Conservation (phyloP, 1,284 basidiomycete species). For the Inonotus obliquus region DNA sequence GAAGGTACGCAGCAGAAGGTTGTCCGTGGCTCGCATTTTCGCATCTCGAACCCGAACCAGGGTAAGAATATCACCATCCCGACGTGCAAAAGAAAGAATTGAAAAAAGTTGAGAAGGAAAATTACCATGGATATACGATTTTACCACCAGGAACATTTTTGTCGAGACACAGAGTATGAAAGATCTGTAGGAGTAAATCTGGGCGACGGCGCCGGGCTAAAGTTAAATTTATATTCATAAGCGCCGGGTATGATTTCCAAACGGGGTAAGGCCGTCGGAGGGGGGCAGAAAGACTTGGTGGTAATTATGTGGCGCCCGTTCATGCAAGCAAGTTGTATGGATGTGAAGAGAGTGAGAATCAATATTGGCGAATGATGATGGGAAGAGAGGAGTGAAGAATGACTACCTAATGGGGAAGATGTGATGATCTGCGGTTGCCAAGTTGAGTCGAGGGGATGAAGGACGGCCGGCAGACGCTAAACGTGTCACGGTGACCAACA, state of each 20-base stretch:
- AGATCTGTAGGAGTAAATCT: not conserved
- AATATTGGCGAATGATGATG: not conserved
- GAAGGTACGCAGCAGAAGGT: not conserved
- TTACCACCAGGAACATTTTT: not conserved
- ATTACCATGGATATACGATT: not conserved
- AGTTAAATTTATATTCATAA: not conserved
- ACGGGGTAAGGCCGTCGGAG: not conserved
- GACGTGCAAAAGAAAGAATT: not conserved
- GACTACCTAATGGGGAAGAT: not conserved
- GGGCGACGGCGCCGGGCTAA: not conserved
- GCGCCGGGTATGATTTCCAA: not conserved
- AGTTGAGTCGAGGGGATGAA: not conserved
- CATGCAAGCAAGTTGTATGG: not conserved
- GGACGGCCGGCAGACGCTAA: slow-evolving; percentile 4
- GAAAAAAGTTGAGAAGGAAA: not conserved
- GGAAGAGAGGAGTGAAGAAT: not conserved
- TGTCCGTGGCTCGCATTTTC: not conserved
- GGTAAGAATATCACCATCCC: not conserved
- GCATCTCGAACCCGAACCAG: not conserved
- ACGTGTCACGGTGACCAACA: slow-evolving; percentile 7
- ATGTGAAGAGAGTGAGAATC: not conserved
- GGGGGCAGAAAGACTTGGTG: not conserved
- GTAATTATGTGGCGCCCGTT: not conserved
- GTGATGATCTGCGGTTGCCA: not conserved
- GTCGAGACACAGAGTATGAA: not conserved